Evolutionary conservation across 129 eudicot species (phyloP).

Genomic region (Tanacetum coccineum): DNA sequence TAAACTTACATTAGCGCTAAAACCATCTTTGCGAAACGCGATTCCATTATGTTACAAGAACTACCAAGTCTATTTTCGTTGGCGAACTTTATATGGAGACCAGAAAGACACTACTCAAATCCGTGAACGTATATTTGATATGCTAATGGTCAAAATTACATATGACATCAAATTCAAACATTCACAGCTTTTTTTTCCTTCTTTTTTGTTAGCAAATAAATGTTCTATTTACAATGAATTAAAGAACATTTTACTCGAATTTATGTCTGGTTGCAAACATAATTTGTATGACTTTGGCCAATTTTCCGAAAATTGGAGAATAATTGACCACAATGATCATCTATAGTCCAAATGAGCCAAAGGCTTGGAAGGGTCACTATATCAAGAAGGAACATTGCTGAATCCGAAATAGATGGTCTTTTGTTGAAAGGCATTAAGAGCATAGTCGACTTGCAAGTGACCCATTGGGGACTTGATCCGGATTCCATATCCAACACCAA

Average conservation of each 20-base stretch:
- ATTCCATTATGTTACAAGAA: too few relatives aligned
- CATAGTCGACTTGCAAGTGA: slow-evolving; percentile 79
- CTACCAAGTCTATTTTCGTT: too few relatives aligned
- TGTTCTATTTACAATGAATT: slow-evolving; percentile 26
- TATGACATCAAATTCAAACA: neutral
- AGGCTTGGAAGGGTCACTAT: neutral
- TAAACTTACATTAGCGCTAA: too few relatives aligned
- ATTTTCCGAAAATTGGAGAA: slow-evolving; percentile 12
- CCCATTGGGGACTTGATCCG: slow-evolving; percentile 82
- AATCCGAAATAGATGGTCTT: slow-evolving; percentile 72
- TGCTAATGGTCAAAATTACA: neutral
- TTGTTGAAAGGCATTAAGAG: slow-evolving; percentile 73
- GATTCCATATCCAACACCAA: slow-evolving; percentile 78
- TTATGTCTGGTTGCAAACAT: slow-evolving; percentile 17
- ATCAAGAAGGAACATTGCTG: slow-evolving; percentile 59
- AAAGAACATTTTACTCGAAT: slow-evolving; percentile 14
- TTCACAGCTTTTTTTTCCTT: neutral
- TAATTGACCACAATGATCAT: neutral
- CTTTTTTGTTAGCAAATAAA: slow-evolving; percentile 15
- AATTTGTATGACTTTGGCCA: slow-evolving; percentile 20
- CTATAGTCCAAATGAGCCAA: neutral
- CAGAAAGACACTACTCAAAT: too few relatives aligned
- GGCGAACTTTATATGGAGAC: too few relatives aligned
- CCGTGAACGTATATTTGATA: too few relatives aligned
- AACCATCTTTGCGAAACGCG: too few relatives aligned